Conservation (phyloP, 2,329 filamentous ascomycete species). For the Penicillium sp. region DNA sequence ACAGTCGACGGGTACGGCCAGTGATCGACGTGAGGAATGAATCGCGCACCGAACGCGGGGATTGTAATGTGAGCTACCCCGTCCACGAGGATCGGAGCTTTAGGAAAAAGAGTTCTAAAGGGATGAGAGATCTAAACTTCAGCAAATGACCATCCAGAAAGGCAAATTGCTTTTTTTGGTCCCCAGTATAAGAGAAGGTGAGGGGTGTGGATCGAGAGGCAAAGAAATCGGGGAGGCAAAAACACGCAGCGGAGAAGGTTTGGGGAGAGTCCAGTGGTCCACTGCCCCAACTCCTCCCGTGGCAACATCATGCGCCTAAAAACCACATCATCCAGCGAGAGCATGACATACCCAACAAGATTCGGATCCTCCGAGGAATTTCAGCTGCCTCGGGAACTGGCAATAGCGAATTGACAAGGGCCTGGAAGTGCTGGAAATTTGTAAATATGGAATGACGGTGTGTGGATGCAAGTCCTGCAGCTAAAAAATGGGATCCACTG, state of each 20-base stretch:
- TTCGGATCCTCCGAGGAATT: neutral
- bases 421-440: neutral
- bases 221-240: neutral
- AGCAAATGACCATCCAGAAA: neutral
- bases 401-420: conserved; percentile 2
- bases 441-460: conserved; percentile 29
- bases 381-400: neutral
- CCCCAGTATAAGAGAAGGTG: neutral
- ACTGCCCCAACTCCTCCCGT: neutral
- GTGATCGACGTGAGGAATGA: conserved; percentile 17
- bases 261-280: neutral
- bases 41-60: conserved; percentile 20
- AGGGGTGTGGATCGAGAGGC: neutral
- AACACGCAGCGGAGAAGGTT: neutral
- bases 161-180: neutral
- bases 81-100: conserved; percentile 21
- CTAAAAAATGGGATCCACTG: conserved; percentile 19
- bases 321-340: neutral
- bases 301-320: conserved; percentile 4
- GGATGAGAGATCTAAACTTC: conserved; percentile 2
- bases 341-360: conserved; percentile 1
- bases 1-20: conserved; percentile 7
- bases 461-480: conserved; percentile 25
- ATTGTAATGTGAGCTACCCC: neutral
- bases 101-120: neutral